phyloP scores from a whole-genome alignment of 2,329 filamentous ascomycete species.

The Scedosporium apiospermum region DNA sequence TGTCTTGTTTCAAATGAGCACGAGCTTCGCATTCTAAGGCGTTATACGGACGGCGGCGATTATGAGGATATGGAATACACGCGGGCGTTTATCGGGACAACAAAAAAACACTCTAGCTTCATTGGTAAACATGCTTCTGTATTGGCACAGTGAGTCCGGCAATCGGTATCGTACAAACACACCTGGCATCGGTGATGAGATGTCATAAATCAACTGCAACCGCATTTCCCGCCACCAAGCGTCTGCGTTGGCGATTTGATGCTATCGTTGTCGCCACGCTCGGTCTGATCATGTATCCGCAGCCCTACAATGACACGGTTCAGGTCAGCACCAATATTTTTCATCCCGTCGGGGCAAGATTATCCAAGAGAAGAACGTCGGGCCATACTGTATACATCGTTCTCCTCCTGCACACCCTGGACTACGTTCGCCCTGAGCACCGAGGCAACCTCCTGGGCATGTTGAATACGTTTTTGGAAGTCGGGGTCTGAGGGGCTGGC shows the following conservation, averaged over 20 bases:
- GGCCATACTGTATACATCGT: conserved; percentile 50
- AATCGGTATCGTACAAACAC: background rate
- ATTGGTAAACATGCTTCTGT: background rate
- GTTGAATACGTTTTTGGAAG: conserved; percentile 55
- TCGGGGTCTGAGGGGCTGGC: conserved; percentile 49
- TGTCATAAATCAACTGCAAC: conserved; percentile 6
- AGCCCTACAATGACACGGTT: conserved; percentile 46
- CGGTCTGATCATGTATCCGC: conserved; percentile 82
- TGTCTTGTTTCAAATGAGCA: background rate
- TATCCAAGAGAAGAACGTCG: conserved; percentile 10
- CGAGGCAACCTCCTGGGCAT: conserved; percentile 74
- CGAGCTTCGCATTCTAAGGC: background rate
- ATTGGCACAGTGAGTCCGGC: background rate
- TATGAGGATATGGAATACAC: background rate
- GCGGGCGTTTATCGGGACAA: background rate
- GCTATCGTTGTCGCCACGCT: conserved; percentile 87
- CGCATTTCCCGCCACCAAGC: conserved; percentile 6
- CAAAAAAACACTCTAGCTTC: background rate
- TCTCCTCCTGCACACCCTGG: conserved; percentile 54
- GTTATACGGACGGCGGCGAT: background rate
- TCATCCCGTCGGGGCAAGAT: background rate
- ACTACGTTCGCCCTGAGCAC: conserved; percentile 80
- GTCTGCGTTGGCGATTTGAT: conserved; percentile 44
- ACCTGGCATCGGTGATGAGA: background rate
- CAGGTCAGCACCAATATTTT: conserved; percentile 3